Conservation (phyloP, 192 early-diverging fungal genomes). For the Lobosporangium transversale region DNA sequence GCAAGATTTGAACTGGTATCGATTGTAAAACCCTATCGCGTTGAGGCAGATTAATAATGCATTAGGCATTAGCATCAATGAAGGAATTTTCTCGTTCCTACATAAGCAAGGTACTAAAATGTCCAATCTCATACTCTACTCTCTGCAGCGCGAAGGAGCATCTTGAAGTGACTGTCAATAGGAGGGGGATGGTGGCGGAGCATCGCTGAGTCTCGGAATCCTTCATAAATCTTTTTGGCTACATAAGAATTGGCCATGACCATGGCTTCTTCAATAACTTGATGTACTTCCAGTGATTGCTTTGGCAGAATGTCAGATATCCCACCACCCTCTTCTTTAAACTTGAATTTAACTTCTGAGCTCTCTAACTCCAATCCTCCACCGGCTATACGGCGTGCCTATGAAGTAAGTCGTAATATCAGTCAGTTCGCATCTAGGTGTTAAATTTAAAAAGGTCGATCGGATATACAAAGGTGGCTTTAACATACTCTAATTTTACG, state of each 20-base stretch:
- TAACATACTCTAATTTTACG: constrained; percentile 60
- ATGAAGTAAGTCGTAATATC: too few relatives aligned
- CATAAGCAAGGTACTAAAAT: too few relatives aligned
- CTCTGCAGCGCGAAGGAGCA: constrained; percentile 64
- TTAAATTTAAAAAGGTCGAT: neutral
- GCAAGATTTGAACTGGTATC: constrained; percentile 73
- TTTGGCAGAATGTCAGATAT: constrained; percentile 76
- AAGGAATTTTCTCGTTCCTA: too few relatives aligned
- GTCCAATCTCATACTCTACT: constrained; percentile 59
- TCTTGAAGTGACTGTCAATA: constrained; percentile 66
- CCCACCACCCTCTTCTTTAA: constrained; percentile 62
- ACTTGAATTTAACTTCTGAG: constrained; percentile 79
- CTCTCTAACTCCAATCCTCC: constrained; percentile 80
- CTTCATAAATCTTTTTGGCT: constrained; percentile 66
- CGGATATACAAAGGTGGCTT: neutral
- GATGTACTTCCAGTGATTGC: constrained; percentile 72
- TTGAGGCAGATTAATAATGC: too few relatives aligned
- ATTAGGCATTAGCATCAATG: too few relatives aligned
- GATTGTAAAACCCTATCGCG: constrained; percentile 65
- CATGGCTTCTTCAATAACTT: constrained; percentile 84
- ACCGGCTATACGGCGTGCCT: constrained; percentile 61
- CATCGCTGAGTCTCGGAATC: constrained; percentile 65
- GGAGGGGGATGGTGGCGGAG: constrained; percentile 78
- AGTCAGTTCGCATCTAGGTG: neutral
- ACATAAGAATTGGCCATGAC: constrained; percentile 79